A percentile compares a stretch with the other conserved stretches of the same genome.
These are phyloP conservation scores for Annulohypoxylon truncatum DNA, from an alignment of 2,329 filamentous ascomycete genomes.

Conservation along the genomic window DNA sequence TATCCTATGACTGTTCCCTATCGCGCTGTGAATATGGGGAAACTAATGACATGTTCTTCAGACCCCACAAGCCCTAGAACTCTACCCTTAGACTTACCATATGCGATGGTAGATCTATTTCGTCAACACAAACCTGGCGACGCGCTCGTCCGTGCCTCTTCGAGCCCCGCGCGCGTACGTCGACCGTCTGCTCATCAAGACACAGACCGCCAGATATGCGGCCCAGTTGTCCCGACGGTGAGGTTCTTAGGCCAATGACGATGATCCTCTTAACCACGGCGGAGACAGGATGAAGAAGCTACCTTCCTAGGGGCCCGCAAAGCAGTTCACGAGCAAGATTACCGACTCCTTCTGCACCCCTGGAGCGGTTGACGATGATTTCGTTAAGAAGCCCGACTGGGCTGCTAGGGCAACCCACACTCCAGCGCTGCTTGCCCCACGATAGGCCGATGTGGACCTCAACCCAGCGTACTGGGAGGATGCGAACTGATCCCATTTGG, in stretches of 20 bases:
- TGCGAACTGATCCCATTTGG: conserved; percentile 2
- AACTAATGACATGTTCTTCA: background rate
- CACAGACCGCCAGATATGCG: background rate
- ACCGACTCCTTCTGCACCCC: background rate
- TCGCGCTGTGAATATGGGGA: background rate
- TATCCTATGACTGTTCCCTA: background rate
- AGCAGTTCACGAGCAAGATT: background rate
- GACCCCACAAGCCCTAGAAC: background rate
- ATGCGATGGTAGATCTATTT: background rate
- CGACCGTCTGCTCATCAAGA: background rate
- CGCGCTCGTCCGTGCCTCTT: background rate
- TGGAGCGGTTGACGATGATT: background rate
- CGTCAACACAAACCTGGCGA: background rate
- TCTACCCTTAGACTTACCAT: background rate
- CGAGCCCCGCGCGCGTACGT: background rate
- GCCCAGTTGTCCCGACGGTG: background rate
- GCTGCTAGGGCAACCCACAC: background rate
- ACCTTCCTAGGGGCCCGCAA: background rate
- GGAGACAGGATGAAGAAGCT: background rate
- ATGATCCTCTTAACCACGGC: background rate
- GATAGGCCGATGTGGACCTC: background rate
- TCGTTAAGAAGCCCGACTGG: background rate
- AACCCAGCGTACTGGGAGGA: conserved; percentile 11
- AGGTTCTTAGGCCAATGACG: background rate
- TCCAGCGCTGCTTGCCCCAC: background rate